phyloP scores from a whole-genome alignment of 2,329 filamentous ascomycete genomes.

The Pseudocercospora pini-densiflorae region DNA sequence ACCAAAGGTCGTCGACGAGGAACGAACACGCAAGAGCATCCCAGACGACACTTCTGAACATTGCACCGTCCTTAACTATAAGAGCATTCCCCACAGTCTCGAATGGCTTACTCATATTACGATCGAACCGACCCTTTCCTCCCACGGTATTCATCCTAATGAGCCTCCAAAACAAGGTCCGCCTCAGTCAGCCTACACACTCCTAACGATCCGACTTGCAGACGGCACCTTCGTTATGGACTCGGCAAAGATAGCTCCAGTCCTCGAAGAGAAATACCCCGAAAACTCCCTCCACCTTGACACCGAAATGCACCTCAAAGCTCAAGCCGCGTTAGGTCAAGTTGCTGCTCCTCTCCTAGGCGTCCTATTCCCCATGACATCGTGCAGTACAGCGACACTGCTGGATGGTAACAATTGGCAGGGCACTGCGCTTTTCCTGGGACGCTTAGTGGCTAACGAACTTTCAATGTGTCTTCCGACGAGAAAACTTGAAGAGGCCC shows the following conservation, averaged over 20 bases:
- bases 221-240: conserved; percentile 30
- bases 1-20: too few species aligned
- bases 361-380: conserved; percentile 27
- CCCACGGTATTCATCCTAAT: conserved; percentile 30
- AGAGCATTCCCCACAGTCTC: conserved; percentile 29
- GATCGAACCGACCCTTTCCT: conserved; percentile 27
- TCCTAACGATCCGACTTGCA: conserved; percentile 26
- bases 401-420: too few species aligned
- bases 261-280: conserved; percentile 28
- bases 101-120: conserved; percentile 22
- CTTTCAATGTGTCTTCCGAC: too few species aligned
- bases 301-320: conserved; percentile 21
- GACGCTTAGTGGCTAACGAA: too few species aligned
- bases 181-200: conserved; percentile 21
- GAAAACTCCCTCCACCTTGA: conserved; percentile 28
- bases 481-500: too few species aligned
- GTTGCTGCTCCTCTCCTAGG: conserved; percentile 30
- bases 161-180: background rate
- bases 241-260: conserved; percentile 27
- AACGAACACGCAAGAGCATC: too few species aligned
- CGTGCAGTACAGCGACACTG: too few species aligned
- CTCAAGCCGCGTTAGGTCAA: conserved; percentile 11
- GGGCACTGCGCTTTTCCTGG: too few species aligned
- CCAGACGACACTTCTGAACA: too few species aligned
- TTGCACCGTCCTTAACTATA: conserved; percentile 33